Percentiles rank a stretch among this genome's conserved stretches.
Conservation (phyloP, 176 grass and related monocot genomes). For the Stipa capillata region DNA sequence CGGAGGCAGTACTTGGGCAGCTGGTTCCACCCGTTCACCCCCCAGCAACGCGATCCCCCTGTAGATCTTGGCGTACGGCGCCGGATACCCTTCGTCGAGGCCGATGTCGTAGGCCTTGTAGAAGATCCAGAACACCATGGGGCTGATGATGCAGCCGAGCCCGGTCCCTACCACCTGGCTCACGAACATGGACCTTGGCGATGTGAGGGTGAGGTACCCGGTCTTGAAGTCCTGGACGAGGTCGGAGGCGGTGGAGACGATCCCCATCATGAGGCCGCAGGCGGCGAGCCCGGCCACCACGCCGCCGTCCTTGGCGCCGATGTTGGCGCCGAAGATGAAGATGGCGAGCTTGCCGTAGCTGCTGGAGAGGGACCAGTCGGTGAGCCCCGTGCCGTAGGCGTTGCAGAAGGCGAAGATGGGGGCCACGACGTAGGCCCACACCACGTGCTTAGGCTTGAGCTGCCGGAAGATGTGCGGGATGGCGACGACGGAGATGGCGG, state of each 20-base stretch:
- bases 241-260: conserved; percentile 47
- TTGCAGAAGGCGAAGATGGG: conserved; percentile 74
- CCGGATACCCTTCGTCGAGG: neutral
- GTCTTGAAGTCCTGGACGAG: conserved; percentile 65
- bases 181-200: conserved; percentile 42
- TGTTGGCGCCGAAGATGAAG: conserved; percentile 63
- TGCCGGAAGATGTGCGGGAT: conserved; percentile 49
- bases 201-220: conserved; percentile 32
- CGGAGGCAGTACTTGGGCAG: conserved; percentile 37
- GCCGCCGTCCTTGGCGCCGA: conserved; percentile 14
- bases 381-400: conserved; percentile 74
- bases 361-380: conserved; percentile 61
- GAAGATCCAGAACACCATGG: conserved; percentile 53
- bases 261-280: conserved; percentile 46
- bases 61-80: conserved; percentile 51
- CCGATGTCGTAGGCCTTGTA: conserved; percentile 35
- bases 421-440: conserved; percentile 41
- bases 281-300: conserved; percentile 37
- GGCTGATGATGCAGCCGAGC: conserved; percentile 36
- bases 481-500: conserved; percentile 21
- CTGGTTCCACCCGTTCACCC: conserved; percentile 23
- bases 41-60: conserved; percentile 32
- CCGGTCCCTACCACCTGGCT: conserved; percentile 37
- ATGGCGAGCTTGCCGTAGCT: conserved; percentile 85
- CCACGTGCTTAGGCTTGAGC: conserved; percentile 26